Conservation (phyloP, 2,329 filamentous ascomycete genomes). For the Paramyrothecium sp. region DNA sequence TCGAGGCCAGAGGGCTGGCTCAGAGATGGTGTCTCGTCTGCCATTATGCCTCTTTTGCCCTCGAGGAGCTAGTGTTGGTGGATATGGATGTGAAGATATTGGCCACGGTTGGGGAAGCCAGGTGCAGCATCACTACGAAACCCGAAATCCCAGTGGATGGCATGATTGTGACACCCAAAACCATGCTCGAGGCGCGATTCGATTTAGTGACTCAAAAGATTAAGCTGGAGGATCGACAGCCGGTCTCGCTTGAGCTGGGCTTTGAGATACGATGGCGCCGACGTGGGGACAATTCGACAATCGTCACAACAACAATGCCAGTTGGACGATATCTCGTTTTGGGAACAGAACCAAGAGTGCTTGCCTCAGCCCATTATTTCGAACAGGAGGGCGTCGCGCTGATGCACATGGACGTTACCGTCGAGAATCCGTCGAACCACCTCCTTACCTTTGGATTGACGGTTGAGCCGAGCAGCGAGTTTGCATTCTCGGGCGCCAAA, state of each 20-base stretch:
- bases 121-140: slow-evolving; percentile 48
- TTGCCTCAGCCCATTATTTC: slow-evolving; percentile 56
- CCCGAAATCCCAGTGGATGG: slow-evolving; percentile 38
- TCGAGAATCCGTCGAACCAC: slow-evolving; percentile 94
- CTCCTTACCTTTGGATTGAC: slow-evolving; percentile 89
- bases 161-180: slow-evolving; percentile 59
- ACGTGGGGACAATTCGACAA: slow-evolving; percentile 26
- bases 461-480: slow-evolving; percentile 91
- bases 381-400: slow-evolving; percentile 29
- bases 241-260: slow-evolving; percentile 71
- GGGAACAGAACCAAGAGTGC: slow-evolving; percentile 81
- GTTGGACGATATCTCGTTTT: slow-evolving; percentile 80
- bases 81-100: slow-evolving; percentile 63
- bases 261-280: slow-evolving; percentile 79
- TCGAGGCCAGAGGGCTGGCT: slow-evolving; percentile 57
- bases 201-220: slow-evolving; percentile 72
- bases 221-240: slow-evolving; percentile 77
- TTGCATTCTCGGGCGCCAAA: slow-evolving; percentile 91
- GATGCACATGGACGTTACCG: slow-evolving; percentile 55
- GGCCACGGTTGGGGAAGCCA: slow-evolving; percentile 59
- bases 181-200: slow-evolving; percentile 71
- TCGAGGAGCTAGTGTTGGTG: slow-evolving; percentile 64
- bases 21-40: slow-evolving; percentile 82
- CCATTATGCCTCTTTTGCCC: slow-evolving; percentile 73
- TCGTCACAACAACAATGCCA: slow-evolving; percentile 67